A percentile compares a stretch with the other conserved stretches of the same genome.
These are phyloP conservation scores for Tetrahymena thermophila DNA, from an alignment of 73 alveolate genomes.

Conservation along the genomic window DNA sequence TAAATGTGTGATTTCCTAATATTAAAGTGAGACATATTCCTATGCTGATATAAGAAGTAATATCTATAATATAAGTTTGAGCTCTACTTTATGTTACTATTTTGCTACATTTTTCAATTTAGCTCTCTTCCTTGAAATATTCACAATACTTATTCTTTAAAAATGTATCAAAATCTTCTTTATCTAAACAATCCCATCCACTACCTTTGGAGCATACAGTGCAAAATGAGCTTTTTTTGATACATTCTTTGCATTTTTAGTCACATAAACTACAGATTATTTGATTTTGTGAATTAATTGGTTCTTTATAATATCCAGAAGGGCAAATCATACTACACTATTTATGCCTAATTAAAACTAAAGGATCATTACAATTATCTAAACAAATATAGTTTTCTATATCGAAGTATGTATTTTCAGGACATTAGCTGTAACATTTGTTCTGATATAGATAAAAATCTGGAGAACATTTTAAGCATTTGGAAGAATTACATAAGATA, in stretches of 20 bases:
- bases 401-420: background rate
- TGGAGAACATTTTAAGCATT: background rate
- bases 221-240: background rate
- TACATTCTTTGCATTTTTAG: background rate
- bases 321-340: background rate
- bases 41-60: background rate
- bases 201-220: background rate
- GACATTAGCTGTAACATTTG: background rate
- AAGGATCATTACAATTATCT: background rate
- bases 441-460: background rate
- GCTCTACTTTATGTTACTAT: background rate
- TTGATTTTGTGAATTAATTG: background rate
- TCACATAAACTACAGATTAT: background rate
- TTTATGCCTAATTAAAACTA: background rate
- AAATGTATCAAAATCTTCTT: background rate
- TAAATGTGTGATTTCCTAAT: background rate
- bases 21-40: background rate
- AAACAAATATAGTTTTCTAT: background rate
- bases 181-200: background rate
- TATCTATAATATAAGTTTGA: background rate
- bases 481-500: background rate
- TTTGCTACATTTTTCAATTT: background rate
- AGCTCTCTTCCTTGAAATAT: background rate
- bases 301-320: background rate
- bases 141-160: background rate